These are phyloP conservation scores for Xerocomus spinulosus DNA, from an alignment of 768 basidiomycete genomes.

Conservation along the genomic window DNA sequence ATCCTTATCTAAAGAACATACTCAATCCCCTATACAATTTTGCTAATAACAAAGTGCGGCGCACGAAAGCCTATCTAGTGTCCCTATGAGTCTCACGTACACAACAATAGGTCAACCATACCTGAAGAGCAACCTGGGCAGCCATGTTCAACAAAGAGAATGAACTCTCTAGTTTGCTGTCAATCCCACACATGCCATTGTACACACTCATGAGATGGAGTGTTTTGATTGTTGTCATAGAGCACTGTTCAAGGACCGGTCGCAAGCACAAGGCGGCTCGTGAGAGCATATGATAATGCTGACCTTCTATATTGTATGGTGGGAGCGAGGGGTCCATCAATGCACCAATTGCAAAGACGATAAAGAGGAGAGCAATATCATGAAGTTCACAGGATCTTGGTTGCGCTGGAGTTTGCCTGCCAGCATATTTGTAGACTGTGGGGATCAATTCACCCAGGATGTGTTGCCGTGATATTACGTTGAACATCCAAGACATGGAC, in stretches of 20 bases:
- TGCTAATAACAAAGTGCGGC: not conserved
- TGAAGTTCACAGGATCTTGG: constrained; percentile 40
- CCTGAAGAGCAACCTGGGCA: constrained; percentile 44
- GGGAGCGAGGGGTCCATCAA: constrained; percentile 43
- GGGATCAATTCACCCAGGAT: constrained; percentile 44
- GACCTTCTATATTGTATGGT: constrained; percentile 48
- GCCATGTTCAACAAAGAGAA: constrained; percentile 46
- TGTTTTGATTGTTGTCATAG: constrained; percentile 45
- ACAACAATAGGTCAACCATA: constrained; percentile 20
- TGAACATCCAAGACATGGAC: constrained; percentile 49
- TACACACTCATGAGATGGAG: constrained; percentile 52
- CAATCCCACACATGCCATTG: constrained; percentile 50
- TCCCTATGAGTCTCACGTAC: not conserved
- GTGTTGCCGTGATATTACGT: constrained; percentile 43
- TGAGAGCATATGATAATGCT: constrained; percentile 48
- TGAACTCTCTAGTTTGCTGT: constrained; percentile 45
- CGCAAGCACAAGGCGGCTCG: constrained; percentile 45
- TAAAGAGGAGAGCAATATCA: constrained; percentile 45
- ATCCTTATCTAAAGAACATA: constrained; percentile 38
- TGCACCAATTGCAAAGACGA: constrained; percentile 45
- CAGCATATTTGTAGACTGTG: constrained; percentile 32
- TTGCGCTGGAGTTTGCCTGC: not conserved
- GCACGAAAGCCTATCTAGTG: constrained; percentile 14
- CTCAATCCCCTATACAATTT: constrained; percentile 6
- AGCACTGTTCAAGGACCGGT: constrained; percentile 40